Base-by-base conservation (phyloP, 75 land plant species). In the Larix kaempferi region DNA sequence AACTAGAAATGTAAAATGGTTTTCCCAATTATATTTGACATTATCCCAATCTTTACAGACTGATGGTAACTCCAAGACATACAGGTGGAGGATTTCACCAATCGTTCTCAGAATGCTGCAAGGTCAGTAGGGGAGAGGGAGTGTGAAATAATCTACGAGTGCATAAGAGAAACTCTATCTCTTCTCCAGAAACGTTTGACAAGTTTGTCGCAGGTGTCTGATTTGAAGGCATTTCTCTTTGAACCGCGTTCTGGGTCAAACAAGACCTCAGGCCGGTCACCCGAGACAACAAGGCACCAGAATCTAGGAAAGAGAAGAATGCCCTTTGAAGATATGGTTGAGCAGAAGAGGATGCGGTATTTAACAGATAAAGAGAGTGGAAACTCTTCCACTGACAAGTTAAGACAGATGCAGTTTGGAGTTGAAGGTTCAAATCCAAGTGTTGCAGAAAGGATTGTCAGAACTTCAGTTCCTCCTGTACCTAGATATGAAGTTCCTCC, bases 31-130 rank as follows among this genome's bases (percentile, higher is more conserved):
- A 49, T 49, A 49, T 49, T 49, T 49, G 54, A 49, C 54, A 49
- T 49, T 49, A 49, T 0, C 11, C 54, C 54, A 49, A 41, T 21
- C 6, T 60, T 57, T 29, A 74, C 17, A 64, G 76, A 74, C 29
- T 55, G 76, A 19, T 71, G 29, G 76, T 49, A 49, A 56, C 35
- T 56, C 11, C 54, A 49, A 49, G 54, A 49, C 54, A 49, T 49
- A 17, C 89, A 89, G 91, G 91, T 89, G 5, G 90, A 89, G 67
- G 90, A 89, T 77, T 89, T 89, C 56, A 56, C 80, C 26, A 81
- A 80, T 39, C 82, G 79, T 37, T 77, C 85, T 75, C 80, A 89
- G 57, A 89, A 89, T 77, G 81, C 67, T 78, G 90, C 91, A 22
- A 80, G 91, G 27, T 57, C 87, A 55, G 86, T 89, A 41, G 59